Conservation (phyloP, 2,329 filamentous ascomycete species). For the Aspergillus unguis region DNA sequence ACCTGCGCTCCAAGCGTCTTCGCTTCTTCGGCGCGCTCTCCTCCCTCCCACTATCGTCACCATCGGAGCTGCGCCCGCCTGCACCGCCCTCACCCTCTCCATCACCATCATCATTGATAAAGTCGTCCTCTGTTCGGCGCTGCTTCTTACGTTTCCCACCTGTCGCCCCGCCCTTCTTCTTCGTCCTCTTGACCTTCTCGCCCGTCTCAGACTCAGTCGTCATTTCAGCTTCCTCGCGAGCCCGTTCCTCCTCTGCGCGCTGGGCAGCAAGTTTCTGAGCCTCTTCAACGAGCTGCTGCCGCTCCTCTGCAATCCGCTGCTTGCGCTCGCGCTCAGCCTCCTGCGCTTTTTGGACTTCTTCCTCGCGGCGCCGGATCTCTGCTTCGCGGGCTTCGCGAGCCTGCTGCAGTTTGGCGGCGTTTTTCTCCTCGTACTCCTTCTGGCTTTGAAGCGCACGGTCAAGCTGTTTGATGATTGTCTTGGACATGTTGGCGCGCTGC, state of each 20-base stretch:
- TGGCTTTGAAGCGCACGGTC: constrained; percentile 81
- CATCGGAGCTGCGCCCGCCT: constrained; percentile 27
- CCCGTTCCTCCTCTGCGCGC: constrained; percentile 67
- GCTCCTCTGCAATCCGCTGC: constrained; percentile 80
- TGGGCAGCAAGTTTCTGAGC: constrained; percentile 70
- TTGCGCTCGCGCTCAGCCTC: constrained; percentile 70
- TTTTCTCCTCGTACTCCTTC: constrained; percentile 87
- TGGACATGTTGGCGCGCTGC: constrained; percentile 94
- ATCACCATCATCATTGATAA: constrained; percentile 27
- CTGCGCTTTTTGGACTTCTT: constrained; percentile 64
- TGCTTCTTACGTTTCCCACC: constrained; percentile 55
- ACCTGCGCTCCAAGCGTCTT: constrained; percentile 57
- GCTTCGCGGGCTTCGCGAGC: constrained; percentile 77
- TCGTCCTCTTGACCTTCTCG: constrained; percentile 70
- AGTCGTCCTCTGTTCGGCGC: constrained; percentile 37
- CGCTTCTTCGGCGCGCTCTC: constrained; percentile 54
- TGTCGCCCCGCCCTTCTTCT: constrained; percentile 62
- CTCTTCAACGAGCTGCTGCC: constrained; percentile 72
- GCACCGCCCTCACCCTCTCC: constrained; percentile 27
- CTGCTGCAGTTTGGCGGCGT: constrained; percentile 79
- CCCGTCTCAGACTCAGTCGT: constrained; percentile 80
- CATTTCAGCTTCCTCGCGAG: constrained; percentile 69
- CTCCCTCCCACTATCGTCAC: constrained; percentile 34
- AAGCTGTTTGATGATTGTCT: constrained; percentile 89
- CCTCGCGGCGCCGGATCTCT: constrained; percentile 74